Conservation (phyloP, 2,329 filamentous ascomycete genomes). For the Trichoderma brevicompactum region DNA sequence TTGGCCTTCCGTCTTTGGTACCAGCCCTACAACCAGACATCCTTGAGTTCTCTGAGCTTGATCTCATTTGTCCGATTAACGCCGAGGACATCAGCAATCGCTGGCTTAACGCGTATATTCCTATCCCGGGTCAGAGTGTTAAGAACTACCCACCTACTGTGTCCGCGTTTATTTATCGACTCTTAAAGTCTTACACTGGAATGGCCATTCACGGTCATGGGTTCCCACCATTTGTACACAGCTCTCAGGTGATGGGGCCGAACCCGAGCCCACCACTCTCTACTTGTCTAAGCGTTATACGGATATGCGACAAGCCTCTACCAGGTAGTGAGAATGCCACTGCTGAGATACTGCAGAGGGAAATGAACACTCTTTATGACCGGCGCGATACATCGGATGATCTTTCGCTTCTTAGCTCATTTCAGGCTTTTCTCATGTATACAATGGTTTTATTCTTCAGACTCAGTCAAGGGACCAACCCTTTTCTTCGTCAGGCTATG, state of each 20-base stretch:
- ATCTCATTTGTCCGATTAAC: conserved; percentile 52
- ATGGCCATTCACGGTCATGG: conserved; percentile 44
- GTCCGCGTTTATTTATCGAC: conserved; percentile 45
- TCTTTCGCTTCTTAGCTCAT: conserved; percentile 45
- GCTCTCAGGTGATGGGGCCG: conserved; percentile 40
- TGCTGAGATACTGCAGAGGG: conserved; percentile 44
- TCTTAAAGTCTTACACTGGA: conserved; percentile 51
- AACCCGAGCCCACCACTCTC: conserved; percentile 41
- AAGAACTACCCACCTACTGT: conserved; percentile 49
- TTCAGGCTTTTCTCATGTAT: conserved; percentile 61
- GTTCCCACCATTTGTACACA: conserved; percentile 52
- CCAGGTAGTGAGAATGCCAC: conserved; percentile 42
- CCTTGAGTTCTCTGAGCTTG: conserved; percentile 43
- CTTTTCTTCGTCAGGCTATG: conserved; percentile 49
- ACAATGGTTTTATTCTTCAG: conserved; percentile 53
- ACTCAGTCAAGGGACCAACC: conserved; percentile 33
- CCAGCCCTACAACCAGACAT: neutral
- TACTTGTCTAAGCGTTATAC: conserved; percentile 48
- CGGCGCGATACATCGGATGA: conserved; percentile 37
- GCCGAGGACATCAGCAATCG: conserved; percentile 53
- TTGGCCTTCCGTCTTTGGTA: neutral
- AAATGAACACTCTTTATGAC: conserved; percentile 49
- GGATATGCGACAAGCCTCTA: conserved; percentile 45
- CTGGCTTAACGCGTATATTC: conserved; percentile 54
- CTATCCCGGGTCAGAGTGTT: conserved; percentile 47